These are phyloP conservation scores for Raffaelea ambrosiae DNA, from an alignment of 2,329 filamentous ascomycete species.

Conservation along the genomic window DNA sequence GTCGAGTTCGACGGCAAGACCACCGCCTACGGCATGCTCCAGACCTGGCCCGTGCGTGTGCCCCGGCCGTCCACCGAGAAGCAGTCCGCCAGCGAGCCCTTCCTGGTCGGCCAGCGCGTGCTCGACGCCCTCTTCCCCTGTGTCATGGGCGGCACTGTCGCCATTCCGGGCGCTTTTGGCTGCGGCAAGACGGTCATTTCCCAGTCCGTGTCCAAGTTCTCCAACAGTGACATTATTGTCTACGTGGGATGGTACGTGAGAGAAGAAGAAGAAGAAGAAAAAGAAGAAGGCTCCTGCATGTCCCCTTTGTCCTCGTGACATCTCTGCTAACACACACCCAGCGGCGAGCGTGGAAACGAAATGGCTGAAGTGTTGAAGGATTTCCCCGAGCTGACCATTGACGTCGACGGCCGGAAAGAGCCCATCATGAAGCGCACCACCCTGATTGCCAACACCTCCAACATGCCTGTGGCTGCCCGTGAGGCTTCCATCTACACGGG, in stretches of 20 bases:
- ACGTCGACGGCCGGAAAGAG: slow-evolving; percentile 88
- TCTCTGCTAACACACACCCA: neutral
- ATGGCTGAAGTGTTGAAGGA: slow-evolving; percentile 99
- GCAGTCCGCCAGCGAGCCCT: slow-evolving; percentile 78
- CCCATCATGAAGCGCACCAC: slow-evolving; percentile 99
- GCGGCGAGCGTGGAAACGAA: slow-evolving; percentile 84
- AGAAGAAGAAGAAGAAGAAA: slow-evolving; percentile 18
- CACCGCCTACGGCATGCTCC: slow-evolving; percentile 95
- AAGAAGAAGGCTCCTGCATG: neutral
- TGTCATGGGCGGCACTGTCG: slow-evolving; percentile 95
- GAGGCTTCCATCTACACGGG: slow-evolving; percentile 98
- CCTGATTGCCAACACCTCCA: slow-evolving; percentile 97
- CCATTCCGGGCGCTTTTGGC: slow-evolving; percentile 95
- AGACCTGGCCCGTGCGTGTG: slow-evolving; percentile 95
- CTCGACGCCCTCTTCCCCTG: slow-evolving; percentile 92
- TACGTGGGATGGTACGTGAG: slow-evolving; percentile 64
- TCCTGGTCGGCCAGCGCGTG: slow-evolving; percentile 94
- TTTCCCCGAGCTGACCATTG: slow-evolving; percentile 95
- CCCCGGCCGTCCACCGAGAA: slow-evolving; percentile 89
- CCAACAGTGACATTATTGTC: slow-evolving; percentile 97
- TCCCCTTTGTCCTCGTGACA: too few relatives aligned
- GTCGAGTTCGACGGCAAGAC: slow-evolving; percentile 96
- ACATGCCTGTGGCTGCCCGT: slow-evolving; percentile 98
- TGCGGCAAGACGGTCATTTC: slow-evolving; percentile 99
- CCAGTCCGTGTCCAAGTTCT: slow-evolving; percentile 98